Evolutionary conservation across 352 stramenopile genomes (phyloP).

Genomic region (Blastocystis sp.): DNA sequence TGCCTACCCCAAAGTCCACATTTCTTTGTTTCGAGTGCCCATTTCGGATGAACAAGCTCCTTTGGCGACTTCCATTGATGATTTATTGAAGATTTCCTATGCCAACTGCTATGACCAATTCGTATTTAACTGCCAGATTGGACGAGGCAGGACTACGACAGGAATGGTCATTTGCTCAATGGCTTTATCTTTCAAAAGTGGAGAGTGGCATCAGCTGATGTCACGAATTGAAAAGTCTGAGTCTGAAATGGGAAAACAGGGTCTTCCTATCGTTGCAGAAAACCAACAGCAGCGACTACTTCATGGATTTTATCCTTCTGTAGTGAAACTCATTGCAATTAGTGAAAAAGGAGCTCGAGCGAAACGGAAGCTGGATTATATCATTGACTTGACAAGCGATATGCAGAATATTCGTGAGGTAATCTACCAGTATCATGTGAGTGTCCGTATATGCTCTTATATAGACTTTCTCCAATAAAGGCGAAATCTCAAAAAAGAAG

Average conservation of each 20-base stretch:
- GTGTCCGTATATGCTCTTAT: neutral
- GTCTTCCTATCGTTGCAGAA: neutral
- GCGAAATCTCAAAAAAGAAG: slow-evolving; percentile 13
- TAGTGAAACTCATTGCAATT: slow-evolving; percentile 4
- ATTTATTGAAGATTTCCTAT: slow-evolving; percentile 68
- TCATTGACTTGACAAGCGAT: slow-evolving; percentile 30
- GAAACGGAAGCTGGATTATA: slow-evolving; percentile 47
- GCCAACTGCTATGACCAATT: slow-evolving; percentile 25
- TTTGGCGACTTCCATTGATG: slow-evolving; percentile 79
- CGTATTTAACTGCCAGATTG: slow-evolving; percentile 82
- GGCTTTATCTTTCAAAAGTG: slow-evolving; percentile 61
- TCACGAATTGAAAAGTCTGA: neutral
- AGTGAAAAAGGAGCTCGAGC: neutral
- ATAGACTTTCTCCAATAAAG: neutral
- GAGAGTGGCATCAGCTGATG: slow-evolving; percentile 28
- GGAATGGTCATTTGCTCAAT: slow-evolving; percentile 79
- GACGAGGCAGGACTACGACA: slow-evolving; percentile 75
- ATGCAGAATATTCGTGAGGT: slow-evolving; percentile 59
- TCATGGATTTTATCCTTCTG: neutral
- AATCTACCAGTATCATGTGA: slow-evolving; percentile 57
- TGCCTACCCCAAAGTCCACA: neutral
- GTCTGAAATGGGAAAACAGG: neutral
- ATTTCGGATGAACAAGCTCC: slow-evolving; percentile 80
- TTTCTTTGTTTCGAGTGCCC: slow-evolving; percentile 61
- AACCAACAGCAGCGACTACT: neutral